Percentiles rank a stretch among this genome's conserved stretches.
These are phyloP conservation scores for Extremus antarcticus DNA, from an alignment of 495 filamentous ascomycete species.

Conservation along the genomic window DNA sequence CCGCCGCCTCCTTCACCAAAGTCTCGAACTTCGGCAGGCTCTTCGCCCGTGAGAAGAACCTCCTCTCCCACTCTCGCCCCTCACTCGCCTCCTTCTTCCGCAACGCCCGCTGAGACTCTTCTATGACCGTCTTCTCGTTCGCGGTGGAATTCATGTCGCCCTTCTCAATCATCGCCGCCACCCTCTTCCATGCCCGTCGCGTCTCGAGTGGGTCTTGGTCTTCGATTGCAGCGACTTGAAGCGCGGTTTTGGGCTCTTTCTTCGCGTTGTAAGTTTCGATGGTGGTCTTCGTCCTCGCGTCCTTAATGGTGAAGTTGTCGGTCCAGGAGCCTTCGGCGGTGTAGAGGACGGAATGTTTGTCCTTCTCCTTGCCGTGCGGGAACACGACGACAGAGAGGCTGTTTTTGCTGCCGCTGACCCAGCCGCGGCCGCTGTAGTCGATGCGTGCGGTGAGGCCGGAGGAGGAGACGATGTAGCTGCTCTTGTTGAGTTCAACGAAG, in stretches of 20 bases:
- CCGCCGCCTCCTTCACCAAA: slow-evolving; percentile 49
- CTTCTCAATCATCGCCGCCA: slow-evolving; percentile 64
- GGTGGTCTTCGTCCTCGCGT: slow-evolving; percentile 56
- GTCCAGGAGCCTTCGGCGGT: slow-evolving; percentile 88
- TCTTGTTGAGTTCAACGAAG: slow-evolving; percentile 79
- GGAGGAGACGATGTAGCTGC: slow-evolving; percentile 71
- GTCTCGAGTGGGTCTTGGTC: slow-evolving; percentile 81
- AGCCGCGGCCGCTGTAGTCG: slow-evolving; percentile 85
- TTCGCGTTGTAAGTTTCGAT: slow-evolving; percentile 62
- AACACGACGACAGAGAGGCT: slow-evolving; percentile 69
- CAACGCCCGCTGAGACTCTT: slow-evolving; percentile 78
- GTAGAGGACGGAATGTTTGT: slow-evolving; percentile 72
- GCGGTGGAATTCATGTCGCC: slow-evolving; percentile 77
- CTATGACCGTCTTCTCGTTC: slow-evolving; percentile 75
- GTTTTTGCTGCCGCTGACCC: slow-evolving; percentile 93
- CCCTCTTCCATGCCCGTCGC: slow-evolving; percentile 76
- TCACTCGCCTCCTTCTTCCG: slow-evolving; percentile 70
- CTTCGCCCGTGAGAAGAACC: slow-evolving; percentile 61
- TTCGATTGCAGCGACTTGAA: slow-evolving; percentile 63
- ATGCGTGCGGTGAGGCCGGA: slow-evolving; percentile 86
- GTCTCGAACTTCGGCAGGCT: slow-evolving; percentile 45
- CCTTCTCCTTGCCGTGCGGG: slow-evolving; percentile 55
- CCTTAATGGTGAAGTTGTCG: slow-evolving; percentile 66
- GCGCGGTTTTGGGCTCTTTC: slow-evolving; percentile 48
- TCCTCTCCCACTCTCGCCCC: slow-evolving; percentile 67